phyloP scores from a whole-genome alignment of 192 early-diverging fungal genomes.

The Obelidium mucronatum region DNA sequence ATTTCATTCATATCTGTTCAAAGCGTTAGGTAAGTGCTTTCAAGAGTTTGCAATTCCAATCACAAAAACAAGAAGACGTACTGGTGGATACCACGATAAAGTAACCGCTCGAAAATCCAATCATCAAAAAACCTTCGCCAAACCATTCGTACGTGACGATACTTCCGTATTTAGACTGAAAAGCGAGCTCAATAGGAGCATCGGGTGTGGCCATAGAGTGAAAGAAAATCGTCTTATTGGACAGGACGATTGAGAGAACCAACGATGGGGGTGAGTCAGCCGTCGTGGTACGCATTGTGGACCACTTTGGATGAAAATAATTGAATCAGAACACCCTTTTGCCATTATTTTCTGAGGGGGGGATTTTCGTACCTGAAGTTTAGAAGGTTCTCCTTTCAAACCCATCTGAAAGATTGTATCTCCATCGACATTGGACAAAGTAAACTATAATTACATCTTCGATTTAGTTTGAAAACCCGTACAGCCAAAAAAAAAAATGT shows the following conservation, averaged over 20 bases:
- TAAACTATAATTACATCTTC: constrained; percentile 42
- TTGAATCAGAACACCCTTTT: no score
- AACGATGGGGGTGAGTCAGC: constrained; percentile 17
- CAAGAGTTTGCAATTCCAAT: constrained; percentile 9
- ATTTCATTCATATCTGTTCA: constrained; percentile 48
- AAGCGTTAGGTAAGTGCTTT: constrained; percentile 4
- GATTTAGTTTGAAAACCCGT: no score
- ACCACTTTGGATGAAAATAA: constrained; percentile 25
- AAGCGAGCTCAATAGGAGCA: constrained; percentile 56
- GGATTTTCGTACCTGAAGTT: constrained; percentile 45
- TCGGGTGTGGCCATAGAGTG: constrained; percentile 49
- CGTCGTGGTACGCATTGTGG: constrained; percentile 26
- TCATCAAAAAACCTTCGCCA: constrained; percentile 50
- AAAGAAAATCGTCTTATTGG: constrained; percentile 50
- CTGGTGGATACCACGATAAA: constrained; percentile 60
- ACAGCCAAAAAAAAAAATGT: no score
- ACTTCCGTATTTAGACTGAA: constrained; percentile 57
- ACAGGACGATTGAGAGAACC: constrained; percentile 53
- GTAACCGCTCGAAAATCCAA: constrained; percentile 58
- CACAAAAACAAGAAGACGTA: no score
- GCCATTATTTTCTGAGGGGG: no score
- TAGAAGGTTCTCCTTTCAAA: constrained; percentile 54
- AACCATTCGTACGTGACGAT: constrained; percentile 60
- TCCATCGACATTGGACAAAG: constrained; percentile 55
- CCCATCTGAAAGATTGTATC: constrained; percentile 56